Conservation (phyloP, 169 alveolate species). For the Plasmodium adleri region DNA sequence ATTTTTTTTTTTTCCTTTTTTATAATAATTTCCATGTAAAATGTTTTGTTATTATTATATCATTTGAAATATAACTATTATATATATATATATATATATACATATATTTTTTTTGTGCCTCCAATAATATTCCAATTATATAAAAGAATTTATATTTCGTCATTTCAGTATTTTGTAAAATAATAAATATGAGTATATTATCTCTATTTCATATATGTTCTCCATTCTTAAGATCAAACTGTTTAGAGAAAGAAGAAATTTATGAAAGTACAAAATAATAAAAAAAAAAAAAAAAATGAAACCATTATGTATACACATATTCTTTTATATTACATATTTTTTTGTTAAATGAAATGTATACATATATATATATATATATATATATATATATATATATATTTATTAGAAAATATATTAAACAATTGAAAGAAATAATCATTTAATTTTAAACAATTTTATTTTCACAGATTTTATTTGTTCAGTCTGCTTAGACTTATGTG, state of each 20-base stretch:
- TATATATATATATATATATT: background rate
- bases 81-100: background rate
- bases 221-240: conserved; percentile 49
- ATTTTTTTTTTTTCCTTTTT: background rate
- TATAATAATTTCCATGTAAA: background rate
- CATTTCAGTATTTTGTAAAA: background rate
- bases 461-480: conserved; percentile 69
- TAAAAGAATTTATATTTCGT: too few relatives aligned
- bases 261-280: conserved; percentile 47
- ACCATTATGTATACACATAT: background rate
- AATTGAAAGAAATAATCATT: background rate
- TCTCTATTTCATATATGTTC: conserved; percentile 74
- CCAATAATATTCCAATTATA: too few relatives aligned
- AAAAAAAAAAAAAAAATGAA: background rate
- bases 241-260: conserved; percentile 34
- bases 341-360: background rate
- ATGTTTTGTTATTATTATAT: background rate
- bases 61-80: background rate
- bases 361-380: background rate
- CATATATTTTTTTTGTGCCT: background rate
- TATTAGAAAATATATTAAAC: background rate
- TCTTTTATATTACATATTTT: background rate
- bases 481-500: conserved; percentile 73
- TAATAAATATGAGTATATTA: conserved; percentile 53
- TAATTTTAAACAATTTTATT: conserved; percentile 15